These are phyloP conservation scores for Exophiala alcalophila DNA, from an alignment of 2,329 filamentous ascomycete genomes.

Conservation along the genomic window DNA sequence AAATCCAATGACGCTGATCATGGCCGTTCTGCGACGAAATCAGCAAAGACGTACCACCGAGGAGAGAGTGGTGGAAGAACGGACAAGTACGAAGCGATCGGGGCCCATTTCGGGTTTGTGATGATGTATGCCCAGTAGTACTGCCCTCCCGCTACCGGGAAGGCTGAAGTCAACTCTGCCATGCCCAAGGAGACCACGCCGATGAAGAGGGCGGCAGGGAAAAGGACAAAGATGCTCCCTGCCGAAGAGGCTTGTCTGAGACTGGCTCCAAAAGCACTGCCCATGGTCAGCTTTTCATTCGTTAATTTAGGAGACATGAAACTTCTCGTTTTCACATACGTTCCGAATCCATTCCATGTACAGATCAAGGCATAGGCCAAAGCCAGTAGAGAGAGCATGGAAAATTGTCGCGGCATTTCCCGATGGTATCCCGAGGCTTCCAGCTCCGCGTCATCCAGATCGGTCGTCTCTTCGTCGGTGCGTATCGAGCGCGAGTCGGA, in stretches of 20 bases:
- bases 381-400: constrained; percentile 3
- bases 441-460: constrained; percentile 8
- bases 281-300: no score
- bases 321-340: no score
- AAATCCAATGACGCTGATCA: constrained; percentile 11
- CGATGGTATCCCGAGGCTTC: constrained; percentile 4
- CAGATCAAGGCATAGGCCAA: constrained; percentile 9
- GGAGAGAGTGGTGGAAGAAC: neutral
- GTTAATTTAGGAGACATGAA: no score
- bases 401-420: constrained; percentile 10
- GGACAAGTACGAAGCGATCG: constrained; percentile 14
- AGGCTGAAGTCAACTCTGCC: constrained; percentile 13
- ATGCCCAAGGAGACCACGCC: constrained; percentile 10
- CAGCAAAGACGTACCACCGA: neutral
- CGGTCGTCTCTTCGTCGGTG: no score
- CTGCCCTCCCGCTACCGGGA: constrained; percentile 9
- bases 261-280: constrained; percentile 5
- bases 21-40: constrained; percentile 2
- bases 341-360: constrained; percentile 10
- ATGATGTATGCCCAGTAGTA: constrained; percentile 18
- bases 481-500: no score
- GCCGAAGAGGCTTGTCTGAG: constrained; percentile 7
- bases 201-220: constrained; percentile 8
- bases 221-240: constrained; percentile 10
- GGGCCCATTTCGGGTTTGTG: neutral